Evolutionary conservation across 441 rosid species (phyloP).

Genomic region (Corymbia citriodora): DNA sequence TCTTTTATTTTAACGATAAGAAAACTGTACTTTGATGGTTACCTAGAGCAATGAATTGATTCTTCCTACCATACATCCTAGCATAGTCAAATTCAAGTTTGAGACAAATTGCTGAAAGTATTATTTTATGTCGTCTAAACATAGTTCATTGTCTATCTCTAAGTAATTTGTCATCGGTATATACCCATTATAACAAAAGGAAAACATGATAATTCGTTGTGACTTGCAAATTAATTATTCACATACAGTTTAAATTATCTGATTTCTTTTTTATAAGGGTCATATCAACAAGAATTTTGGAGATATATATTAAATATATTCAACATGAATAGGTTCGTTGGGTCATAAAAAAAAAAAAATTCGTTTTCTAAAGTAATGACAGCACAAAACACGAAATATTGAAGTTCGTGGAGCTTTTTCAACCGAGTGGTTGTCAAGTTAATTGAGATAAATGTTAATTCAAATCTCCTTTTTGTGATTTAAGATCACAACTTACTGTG

Average conservation of each 20-base stretch:
- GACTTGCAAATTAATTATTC: neutral
- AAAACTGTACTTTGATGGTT: neutral
- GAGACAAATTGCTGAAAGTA: neutral
- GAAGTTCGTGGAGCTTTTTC: neutral
- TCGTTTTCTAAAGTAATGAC: neutral
- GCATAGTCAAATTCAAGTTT: neutral
- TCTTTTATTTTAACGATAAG: neutral
- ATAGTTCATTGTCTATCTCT: neutral
- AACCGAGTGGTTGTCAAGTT: neutral
- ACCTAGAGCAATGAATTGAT: neutral
- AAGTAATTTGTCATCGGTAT: neutral
- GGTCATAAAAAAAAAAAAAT: neutral
- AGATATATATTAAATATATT: neutral
- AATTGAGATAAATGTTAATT: neutral
- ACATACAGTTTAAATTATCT: neutral
- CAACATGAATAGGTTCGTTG: neutral
- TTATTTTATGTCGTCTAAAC: accelerated
- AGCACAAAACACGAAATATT: neutral
- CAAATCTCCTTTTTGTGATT: neutral
- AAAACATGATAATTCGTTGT: neutral
- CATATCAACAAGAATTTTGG: accelerated
- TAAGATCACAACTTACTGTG: neutral
- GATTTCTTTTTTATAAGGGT: neutral
- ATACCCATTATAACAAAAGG: neutral
- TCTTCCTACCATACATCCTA: neutral